These are phyloP conservation scores for Ceriops decandra DNA, from an alignment of 345 rosid species.

Conservation along the genomic window DNA sequence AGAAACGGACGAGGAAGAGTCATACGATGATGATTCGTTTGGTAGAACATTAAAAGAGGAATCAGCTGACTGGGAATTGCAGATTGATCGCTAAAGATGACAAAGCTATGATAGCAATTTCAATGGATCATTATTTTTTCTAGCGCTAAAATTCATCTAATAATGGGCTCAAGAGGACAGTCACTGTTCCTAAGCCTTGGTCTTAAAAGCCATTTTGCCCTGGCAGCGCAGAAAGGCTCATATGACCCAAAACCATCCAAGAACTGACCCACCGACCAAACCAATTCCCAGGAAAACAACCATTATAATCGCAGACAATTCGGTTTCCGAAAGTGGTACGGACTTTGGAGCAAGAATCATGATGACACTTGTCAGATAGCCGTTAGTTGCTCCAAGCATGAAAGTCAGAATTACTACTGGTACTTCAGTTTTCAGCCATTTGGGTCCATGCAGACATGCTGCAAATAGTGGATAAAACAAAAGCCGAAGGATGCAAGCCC, in stretches of 20 bases:
- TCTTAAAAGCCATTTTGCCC: not conserved
- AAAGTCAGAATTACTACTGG: constrained; percentile 62
- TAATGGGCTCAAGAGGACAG: not conserved
- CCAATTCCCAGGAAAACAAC: constrained; percentile 72
- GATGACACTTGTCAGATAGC: constrained; percentile 78
- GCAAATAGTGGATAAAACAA: constrained; percentile 71
- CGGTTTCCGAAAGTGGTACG: constrained; percentile 66
- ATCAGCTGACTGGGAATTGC: constrained; percentile 1
- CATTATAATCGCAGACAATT: constrained; percentile 72
- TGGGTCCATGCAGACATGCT: constrained; percentile 71
- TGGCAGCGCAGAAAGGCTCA: constrained; percentile 15
- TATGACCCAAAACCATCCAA: constrained; percentile 85
- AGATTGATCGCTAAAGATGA: not conserved
- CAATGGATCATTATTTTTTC: not conserved
- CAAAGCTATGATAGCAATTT: not conserved
- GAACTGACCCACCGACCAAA: constrained; percentile 68
- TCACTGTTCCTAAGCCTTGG: constrained; percentile 4
- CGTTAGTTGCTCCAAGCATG: constrained; percentile 74
- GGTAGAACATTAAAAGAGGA: not conserved
- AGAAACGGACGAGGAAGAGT: too few species aligned
- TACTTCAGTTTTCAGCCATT: constrained; percentile 70
- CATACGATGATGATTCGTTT: not conserved
- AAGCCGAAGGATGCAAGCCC: constrained; percentile 62
- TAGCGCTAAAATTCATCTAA: too few species aligned
- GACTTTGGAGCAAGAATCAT: constrained; percentile 80